These are phyloP conservation scores for Przewalskia tangutica DNA, from an alignment of 257 asterid species.

Conservation along the genomic window DNA sequence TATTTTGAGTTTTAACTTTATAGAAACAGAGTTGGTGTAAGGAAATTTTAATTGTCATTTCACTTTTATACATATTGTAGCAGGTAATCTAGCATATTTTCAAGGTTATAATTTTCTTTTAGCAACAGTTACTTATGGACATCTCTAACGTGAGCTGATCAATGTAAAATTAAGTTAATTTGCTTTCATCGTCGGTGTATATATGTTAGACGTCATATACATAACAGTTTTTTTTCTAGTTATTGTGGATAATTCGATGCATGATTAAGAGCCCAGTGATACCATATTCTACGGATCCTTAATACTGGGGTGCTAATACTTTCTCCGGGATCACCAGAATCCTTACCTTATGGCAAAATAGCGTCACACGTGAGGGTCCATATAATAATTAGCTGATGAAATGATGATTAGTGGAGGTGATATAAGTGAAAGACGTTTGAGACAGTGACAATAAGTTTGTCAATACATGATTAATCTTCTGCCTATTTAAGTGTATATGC, in stretches of 20 bases:
- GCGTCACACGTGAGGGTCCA: background rate
- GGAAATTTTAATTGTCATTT: no score
- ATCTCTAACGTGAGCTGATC: background rate
- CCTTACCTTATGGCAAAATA: background rate
- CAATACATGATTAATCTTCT: background rate
- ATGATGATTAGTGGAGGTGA: background rate
- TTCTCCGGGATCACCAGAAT: no score
- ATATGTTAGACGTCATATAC: background rate
- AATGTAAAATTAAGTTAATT: no score
- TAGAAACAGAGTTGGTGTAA: no score
- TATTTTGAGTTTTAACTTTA: background rate
- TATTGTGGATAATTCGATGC: background rate
- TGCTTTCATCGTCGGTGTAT: background rate
- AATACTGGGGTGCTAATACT: no score
- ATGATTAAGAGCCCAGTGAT: background rate
- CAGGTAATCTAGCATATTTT: background rate
- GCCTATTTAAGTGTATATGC: background rate
- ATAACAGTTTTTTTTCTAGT: background rate
- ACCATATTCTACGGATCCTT: no score
- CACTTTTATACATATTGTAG: no score
- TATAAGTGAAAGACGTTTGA: background rate
- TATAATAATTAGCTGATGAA: background rate
- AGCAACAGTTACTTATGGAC: background rate
- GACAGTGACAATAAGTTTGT: background rate
- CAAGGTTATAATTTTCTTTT: fast-evolving